A percentile compares a stretch with the other conserved stretches of the same genome.
Evolutionary conservation across 2,329 filamentous ascomycete genomes (phyloP).

Genomic region (Camillea tinctor): DNA sequence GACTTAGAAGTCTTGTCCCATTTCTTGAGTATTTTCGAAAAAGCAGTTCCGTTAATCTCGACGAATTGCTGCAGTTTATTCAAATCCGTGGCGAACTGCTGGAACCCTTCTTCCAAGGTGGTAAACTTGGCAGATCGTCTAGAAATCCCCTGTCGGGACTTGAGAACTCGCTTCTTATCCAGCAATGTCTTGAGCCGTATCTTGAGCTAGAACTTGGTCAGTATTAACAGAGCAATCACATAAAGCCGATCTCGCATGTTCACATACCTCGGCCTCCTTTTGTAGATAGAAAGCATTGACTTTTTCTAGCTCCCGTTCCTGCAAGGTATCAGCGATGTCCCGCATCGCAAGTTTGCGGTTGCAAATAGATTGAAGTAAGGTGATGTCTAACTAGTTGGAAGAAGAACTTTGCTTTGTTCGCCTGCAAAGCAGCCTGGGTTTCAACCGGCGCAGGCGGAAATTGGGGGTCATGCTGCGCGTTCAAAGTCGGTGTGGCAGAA

Average conservation of each 20-base stretch:
- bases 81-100: constrained; percentile 93
- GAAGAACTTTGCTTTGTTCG: constrained; percentile 98
- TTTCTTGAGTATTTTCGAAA: constrained; percentile 99
- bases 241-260: not conserved
- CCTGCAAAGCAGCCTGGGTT: constrained; percentile 86
- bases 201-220: constrained; percentile 65
- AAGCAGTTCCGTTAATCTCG: constrained; percentile 95
- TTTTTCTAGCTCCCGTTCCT: constrained; percentile 98
- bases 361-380: not conserved
- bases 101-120: constrained; percentile 92
- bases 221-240: not conserved
- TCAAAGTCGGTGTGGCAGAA: constrained; percentile 83
- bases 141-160: constrained; percentile 76
- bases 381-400: constrained; percentile 76
- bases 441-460: constrained; percentile 55
- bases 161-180: constrained; percentile 91
- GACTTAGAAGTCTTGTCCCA: constrained; percentile 99
- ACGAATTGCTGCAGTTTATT: constrained; percentile 99
- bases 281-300: constrained; percentile 98
- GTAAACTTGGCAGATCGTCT: constrained; percentile 92
- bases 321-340: constrained; percentile 38
- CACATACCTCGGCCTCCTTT: constrained; percentile 89
- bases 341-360: not conserved
- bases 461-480: constrained; percentile 67
- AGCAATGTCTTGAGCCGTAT: constrained; percentile 86